These are phyloP conservation scores for Candida sakaeoensis DNA, from an alignment of 805 yeast genomes.

Conservation along the genomic window DNA sequence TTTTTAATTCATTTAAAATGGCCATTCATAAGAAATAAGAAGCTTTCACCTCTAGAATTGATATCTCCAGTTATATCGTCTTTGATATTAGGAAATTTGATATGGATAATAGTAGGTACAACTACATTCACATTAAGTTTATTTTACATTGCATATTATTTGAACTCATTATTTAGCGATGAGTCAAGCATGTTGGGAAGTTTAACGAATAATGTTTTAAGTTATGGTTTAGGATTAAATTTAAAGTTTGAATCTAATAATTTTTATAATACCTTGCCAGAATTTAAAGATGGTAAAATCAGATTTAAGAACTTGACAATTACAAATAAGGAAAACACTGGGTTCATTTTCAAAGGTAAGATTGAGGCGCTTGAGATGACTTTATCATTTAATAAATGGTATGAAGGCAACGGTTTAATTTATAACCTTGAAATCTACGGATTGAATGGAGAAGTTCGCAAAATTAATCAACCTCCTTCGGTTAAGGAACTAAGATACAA, in stretches of 20 bases:
- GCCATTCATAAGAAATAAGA: constrained; percentile 43
- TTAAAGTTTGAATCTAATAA: constrained; percentile 34
- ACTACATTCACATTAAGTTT: constrained; percentile 51
- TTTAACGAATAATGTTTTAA: constrained; percentile 33
- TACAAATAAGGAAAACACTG: constrained; percentile 12
- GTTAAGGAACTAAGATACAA: constrained; percentile 20
- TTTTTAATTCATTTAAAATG: constrained; percentile 41
- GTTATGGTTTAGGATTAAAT: constrained; percentile 36
- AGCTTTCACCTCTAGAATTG: constrained; percentile 47
- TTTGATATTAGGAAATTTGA: constrained; percentile 53
- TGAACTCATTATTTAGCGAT: constrained; percentile 12
- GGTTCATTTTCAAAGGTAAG: constrained; percentile 27
- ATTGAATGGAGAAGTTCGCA: constrained; percentile 34
- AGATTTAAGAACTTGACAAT: constrained; percentile 40
- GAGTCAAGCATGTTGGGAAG: constrained; percentile 26
- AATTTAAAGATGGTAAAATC: constrained; percentile 48
- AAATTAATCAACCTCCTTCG: constrained; percentile 9
- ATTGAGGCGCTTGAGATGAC: constrained; percentile 43
- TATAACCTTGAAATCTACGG: constrained; percentile 48
- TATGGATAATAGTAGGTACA: constrained; percentile 55
- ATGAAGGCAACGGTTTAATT: constrained; percentile 51
- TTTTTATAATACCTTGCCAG: constrained; percentile 38
- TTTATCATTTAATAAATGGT: constrained; percentile 52
- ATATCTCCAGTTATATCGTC: constrained; percentile 53
- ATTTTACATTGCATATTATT: constrained; percentile 39